Conservation (phyloP, 2,329 filamentous ascomycete genomes). For the Hymenoscyphus occultus region DNA sequence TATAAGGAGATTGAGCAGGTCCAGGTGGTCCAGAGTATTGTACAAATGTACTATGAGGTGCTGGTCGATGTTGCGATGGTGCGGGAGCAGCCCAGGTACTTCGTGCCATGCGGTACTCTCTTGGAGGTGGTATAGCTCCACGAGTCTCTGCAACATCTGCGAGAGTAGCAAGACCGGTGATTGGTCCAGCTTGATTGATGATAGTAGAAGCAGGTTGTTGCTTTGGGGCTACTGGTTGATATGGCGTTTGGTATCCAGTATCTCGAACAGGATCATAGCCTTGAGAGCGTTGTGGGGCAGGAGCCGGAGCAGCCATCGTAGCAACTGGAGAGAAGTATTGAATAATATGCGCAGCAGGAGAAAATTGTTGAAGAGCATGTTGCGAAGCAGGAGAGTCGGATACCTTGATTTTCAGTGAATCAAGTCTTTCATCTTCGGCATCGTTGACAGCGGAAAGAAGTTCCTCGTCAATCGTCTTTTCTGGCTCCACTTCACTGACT, state of each 20-base stretch:
- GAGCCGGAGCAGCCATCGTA: constrained; percentile 14
- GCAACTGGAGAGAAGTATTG: constrained; percentile 1
- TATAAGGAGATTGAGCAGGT: constrained; percentile 11
- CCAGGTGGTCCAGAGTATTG: constrained; percentile 11
- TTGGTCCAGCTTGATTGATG: constrained; percentile 5
- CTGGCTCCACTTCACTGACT: constrained; percentile 7
- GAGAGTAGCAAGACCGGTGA: constrained; percentile 16
- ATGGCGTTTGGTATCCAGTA: constrained; percentile 20
- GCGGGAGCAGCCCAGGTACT: constrained; percentile 8
- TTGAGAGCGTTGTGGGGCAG: constrained; percentile 16
- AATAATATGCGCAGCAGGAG: background rate
- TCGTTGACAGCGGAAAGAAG: constrained; percentile 18
- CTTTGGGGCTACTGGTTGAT: constrained; percentile 12
- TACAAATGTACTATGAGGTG: constrained; percentile 4
- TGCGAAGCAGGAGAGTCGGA: constrained; percentile 9
- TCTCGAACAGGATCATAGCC: constrained; percentile 23
- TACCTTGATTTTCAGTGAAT: constrained; percentile 11
- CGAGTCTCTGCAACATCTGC: constrained; percentile 16
- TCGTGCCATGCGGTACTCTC: background rate
- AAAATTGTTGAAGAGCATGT: constrained; percentile 14
- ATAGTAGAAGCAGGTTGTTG: constrained; percentile 18
- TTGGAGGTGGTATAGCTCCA: constrained; percentile 5
- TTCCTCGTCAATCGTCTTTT: constrained; percentile 6
- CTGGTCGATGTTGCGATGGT: constrained; percentile 8
- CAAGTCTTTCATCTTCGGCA: constrained; percentile 6